A percentile compares a stretch with the other conserved stretches of the same genome.
These are phyloP conservation scores for Calonectria fujianensis DNA, from an alignment of 2,329 filamentous ascomycete species.

Conservation along the genomic window DNA sequence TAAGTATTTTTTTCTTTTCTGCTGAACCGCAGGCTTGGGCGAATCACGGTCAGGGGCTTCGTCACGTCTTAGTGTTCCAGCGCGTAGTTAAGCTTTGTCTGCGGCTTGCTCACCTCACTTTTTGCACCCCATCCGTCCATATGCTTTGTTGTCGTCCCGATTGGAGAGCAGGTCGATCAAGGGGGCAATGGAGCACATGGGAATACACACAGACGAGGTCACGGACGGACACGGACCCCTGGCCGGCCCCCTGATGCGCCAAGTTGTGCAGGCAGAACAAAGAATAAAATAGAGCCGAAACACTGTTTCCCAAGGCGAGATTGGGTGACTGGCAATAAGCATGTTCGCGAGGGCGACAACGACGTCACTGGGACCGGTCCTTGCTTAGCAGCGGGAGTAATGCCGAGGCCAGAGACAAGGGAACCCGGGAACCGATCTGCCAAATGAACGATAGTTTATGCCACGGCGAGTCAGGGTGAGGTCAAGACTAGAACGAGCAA, in stretches of 20 bases:
- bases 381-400: conserved; percentile 17
- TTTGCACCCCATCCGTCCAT: conserved; percentile 24
- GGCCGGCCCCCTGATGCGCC: conserved; percentile 12
- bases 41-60: conserved; percentile 15
- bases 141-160: conserved; percentile 49
- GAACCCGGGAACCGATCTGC: conserved; percentile 19
- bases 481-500: not conserved
- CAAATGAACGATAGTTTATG: conserved; percentile 18
- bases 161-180: conserved; percentile 50
- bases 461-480: conserved; percentile 12
- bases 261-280: conserved; percentile 21
- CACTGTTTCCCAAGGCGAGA: conserved; percentile 28
- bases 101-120: conserved; percentile 33
- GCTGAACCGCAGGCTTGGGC: not conserved
- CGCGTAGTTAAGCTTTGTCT: conserved; percentile 34
- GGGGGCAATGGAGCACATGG: conserved; percentile 47
- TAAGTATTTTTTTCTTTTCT: conserved; percentile 5
- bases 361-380: not conserved
- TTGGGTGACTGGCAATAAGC: conserved; percentile 28
- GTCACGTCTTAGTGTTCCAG: conserved; percentile 15
- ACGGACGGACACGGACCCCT: conserved; percentile 43
- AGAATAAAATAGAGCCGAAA: conserved; percentile 32
- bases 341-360: not conserved
- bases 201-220: conserved; percentile 43
- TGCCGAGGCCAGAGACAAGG: conserved; percentile 28